phyloP scores from a whole-genome alignment of 1,284 basidiomycete species.

The Retiboletus flavoniger region DNA sequence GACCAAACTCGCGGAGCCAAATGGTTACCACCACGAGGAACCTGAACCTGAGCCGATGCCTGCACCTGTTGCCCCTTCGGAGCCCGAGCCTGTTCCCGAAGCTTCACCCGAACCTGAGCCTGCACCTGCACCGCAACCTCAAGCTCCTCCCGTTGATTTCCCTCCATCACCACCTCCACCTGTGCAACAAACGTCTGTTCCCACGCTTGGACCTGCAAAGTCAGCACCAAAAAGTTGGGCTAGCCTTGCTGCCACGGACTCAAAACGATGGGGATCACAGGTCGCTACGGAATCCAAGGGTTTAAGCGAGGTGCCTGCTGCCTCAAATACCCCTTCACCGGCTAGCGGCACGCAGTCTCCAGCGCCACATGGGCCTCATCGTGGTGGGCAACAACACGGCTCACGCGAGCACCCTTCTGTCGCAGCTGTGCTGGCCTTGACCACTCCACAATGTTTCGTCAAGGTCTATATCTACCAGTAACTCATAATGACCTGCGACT shows the following conservation, averaged over 20 bases:
- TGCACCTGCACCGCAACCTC: slow-evolving; percentile 35
- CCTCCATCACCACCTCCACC: slow-evolving; percentile 37
- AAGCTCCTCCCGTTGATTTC: slow-evolving; percentile 32
- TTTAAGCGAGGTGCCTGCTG: slow-evolving; percentile 58
- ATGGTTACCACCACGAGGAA: slow-evolving; percentile 31
- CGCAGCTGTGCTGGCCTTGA: slow-evolving; percentile 59
- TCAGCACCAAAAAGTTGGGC: slow-evolving; percentile 86
- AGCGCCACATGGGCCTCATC: slow-evolving; percentile 38
- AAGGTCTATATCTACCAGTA: slow-evolving; percentile 55
- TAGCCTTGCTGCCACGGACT: slow-evolving; percentile 79
- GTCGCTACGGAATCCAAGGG: slow-evolving; percentile 74
- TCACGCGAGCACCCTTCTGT: slow-evolving; percentile 46
- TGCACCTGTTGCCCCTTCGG: slow-evolving; percentile 30
- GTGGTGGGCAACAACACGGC: slow-evolving; percentile 30
- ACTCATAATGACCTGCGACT: slow-evolving; percentile 4
- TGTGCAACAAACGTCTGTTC: slow-evolving; percentile 32
- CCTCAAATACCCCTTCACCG: slow-evolving; percentile 43
- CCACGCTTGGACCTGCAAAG: slow-evolving; percentile 39
- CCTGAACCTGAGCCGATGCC: slow-evolving; percentile 34
- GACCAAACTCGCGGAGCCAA: slow-evolving; percentile 26
- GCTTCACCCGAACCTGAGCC: slow-evolving; percentile 42
- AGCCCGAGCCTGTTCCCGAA: slow-evolving; percentile 36
- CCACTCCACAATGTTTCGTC: slow-evolving; percentile 81
- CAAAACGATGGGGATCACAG: slow-evolving; percentile 75
- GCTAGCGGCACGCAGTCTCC: slow-evolving; percentile 53